Conservation (phyloP, 2,329 filamentous ascomycete species). For the Tolypocladium tundrense region DNA sequence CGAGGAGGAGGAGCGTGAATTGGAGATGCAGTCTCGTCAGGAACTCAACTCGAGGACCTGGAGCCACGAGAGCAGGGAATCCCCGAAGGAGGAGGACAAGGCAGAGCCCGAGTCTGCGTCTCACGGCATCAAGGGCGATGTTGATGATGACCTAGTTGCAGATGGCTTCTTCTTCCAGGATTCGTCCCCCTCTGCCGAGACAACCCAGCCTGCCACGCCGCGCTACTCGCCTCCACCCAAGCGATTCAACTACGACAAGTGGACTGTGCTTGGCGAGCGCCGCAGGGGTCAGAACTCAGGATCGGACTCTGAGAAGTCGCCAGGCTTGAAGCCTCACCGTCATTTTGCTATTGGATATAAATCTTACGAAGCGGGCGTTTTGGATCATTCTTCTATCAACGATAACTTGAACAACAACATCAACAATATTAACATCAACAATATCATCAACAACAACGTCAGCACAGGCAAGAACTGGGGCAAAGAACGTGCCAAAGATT, state of each 20-base stretch:
- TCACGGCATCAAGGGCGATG: constrained; percentile 33
- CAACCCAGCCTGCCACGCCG: constrained; percentile 26
- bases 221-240: constrained; percentile 60
- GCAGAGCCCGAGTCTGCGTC: constrained; percentile 9
- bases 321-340: constrained; percentile 39
- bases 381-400: constrained; percentile 32
- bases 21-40: constrained; percentile 47
- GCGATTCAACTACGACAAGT: constrained; percentile 63
- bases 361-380: constrained; percentile 36
- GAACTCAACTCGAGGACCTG: constrained; percentile 65
- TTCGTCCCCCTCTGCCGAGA: constrained; percentile 28
- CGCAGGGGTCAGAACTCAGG: constrained; percentile 55
- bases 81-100: constrained; percentile 11
- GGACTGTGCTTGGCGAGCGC: constrained; percentile 78
- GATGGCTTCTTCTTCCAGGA: constrained; percentile 70
- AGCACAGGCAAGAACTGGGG: constrained; percentile 14
- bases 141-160: constrained; percentile 55
- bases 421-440: neutral
- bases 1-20: constrained; percentile 61
- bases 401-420: constrained; percentile 16
- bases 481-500: constrained; percentile 40
- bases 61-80: constrained; percentile 60
- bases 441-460: constrained; percentile 19
- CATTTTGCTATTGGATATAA: constrained; percentile 36
- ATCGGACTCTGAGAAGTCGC: constrained; percentile 39